Base-by-base conservation (phyloP, 208 protist genomes). In the Crithidia bombi region DNA sequence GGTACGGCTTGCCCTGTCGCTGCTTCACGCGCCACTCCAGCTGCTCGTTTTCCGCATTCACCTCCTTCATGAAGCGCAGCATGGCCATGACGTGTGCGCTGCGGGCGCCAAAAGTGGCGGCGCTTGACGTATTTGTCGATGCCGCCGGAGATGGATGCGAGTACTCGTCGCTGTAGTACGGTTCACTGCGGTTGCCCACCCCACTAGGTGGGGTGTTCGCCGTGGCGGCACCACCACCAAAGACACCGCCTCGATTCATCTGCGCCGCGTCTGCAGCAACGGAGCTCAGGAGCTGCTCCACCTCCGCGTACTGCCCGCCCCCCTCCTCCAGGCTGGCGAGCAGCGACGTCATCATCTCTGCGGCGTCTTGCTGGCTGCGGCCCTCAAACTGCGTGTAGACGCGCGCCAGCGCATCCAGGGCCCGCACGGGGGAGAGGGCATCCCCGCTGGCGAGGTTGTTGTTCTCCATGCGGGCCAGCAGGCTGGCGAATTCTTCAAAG, bases 281-380 rank as follows among this genome's bases (percentile, higher is more conserved):
- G 25, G 79, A 84, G 21, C 12, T 23, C 17, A 93, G 68, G 3
- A 96, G 69, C 41, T 67, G 47, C 10, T 82, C 75, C 35, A 93
- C 59, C 23, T 92, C 78, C 0, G 75, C 78, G 30, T 76, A 77
- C 46, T 85, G 65, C 17, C 85, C 49, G 25, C 82, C 79, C 65
- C 93, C 93, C 57, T 97, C 91, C 51, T 93, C 81, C 9, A 96
- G 41, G 50, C 70, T 86, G 21, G 73, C 69, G 12, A 96, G 67
- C 25, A 94, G 54, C 9, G 81, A 69, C 64, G 61, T 83, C 58
- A 97, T 77, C 83, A 96, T 91, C 76, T 97, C 93, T 14, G 83
- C 50, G 39, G 87, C 92, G 75, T 97, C 93, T 71, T 97, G 93
- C 79, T 97, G 91, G 10, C 71, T 72, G 41, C 83, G 79, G 10